These are phyloP conservation scores for Lentinula boryana DNA, from an alignment of 768 basidiomycete species.

Conservation along the genomic window DNA sequence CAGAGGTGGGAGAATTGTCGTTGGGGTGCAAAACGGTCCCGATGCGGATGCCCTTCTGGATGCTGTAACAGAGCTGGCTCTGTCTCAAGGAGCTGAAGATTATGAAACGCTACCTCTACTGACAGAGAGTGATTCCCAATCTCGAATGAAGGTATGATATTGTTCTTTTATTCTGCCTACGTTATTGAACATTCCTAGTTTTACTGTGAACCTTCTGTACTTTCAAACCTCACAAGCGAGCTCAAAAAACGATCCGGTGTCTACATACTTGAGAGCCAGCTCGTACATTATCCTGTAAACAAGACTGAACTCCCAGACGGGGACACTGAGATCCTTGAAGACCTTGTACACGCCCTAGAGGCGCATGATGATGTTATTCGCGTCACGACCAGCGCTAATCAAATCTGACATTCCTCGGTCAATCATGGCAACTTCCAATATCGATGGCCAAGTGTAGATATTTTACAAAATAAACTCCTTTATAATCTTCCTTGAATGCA, in stretches of 20 bases:
- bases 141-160: slow-evolving; percentile 25
- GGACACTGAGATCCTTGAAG: slow-evolving; percentile 29
- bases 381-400: slow-evolving; percentile 47
- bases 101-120: slow-evolving; percentile 37
- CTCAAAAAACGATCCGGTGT: slow-evolving; percentile 21
- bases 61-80: slow-evolving; percentile 31
- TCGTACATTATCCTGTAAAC: slow-evolving; percentile 50
- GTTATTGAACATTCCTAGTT: slow-evolving; percentile 25
- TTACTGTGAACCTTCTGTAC: slow-evolving; percentile 33
- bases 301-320: slow-evolving; percentile 31
- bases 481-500: neutral
- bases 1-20: slow-evolving; percentile 45
- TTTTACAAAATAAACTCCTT: neutral
- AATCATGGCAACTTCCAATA: neutral
- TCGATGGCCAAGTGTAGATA: neutral
- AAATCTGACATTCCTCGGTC: neutral
- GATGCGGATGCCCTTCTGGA: slow-evolving; percentile 24
- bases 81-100: slow-evolving; percentile 38
- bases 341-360: slow-evolving; percentile 47
- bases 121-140: slow-evolving; percentile 21
- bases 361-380: slow-evolving; percentile 51
- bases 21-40: slow-evolving; percentile 28
- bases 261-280: slow-evolving; percentile 39
- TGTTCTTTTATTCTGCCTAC: slow-evolving; percentile 8
- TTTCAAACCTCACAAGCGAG: slow-evolving; percentile 31